phyloP scores from a whole-genome alignment of 169 alveolate species.

The Babesia gibsoni region DNA sequence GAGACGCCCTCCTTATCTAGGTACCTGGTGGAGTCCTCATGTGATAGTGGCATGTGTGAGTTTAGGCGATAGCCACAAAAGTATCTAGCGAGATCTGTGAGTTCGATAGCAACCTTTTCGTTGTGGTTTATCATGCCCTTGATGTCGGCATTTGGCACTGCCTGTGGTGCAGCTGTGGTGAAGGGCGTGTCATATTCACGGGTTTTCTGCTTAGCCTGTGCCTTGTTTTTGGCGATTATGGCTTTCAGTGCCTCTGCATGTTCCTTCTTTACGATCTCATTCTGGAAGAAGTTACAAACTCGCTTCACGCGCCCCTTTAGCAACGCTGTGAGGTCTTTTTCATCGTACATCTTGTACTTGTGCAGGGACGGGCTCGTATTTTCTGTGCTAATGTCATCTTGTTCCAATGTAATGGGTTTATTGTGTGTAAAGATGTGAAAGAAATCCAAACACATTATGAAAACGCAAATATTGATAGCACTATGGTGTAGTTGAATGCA shows the following conservation, averaged over 20 bases:
- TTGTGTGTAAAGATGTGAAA: too few species aligned
- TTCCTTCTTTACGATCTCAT: conserved; percentile 13
- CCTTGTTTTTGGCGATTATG: conserved; percentile 36
- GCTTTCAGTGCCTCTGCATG: conserved; percentile 15
- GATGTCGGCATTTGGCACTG: conserved; percentile 2
- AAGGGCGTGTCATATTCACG: too few species aligned
- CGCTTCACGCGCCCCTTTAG: conserved; percentile 63
- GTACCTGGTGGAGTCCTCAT: conserved; percentile 11
- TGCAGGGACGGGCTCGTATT: too few species aligned
- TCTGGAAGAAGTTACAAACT: conserved; percentile 53
- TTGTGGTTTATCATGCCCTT: neutral
- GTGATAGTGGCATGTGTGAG: neutral
- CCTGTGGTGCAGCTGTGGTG: neutral
- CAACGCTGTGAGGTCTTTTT: conserved; percentile 14
- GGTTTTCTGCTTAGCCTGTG: too few species aligned
- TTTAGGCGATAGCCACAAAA: neutral
- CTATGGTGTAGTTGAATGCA: too few species aligned
- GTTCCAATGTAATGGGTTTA: too few species aligned
- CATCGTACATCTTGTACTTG: neutral
- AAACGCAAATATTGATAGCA: too few species aligned
- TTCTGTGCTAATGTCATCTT: too few species aligned
- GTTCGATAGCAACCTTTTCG: neutral
- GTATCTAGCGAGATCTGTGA: conserved; percentile 17
- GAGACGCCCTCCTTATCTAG: conserved; percentile 31
- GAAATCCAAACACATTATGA: too few species aligned